Evolutionary conservation across 306 rosid species (phyloP).

Genomic region (Lathyrus aphaca): DNA sequence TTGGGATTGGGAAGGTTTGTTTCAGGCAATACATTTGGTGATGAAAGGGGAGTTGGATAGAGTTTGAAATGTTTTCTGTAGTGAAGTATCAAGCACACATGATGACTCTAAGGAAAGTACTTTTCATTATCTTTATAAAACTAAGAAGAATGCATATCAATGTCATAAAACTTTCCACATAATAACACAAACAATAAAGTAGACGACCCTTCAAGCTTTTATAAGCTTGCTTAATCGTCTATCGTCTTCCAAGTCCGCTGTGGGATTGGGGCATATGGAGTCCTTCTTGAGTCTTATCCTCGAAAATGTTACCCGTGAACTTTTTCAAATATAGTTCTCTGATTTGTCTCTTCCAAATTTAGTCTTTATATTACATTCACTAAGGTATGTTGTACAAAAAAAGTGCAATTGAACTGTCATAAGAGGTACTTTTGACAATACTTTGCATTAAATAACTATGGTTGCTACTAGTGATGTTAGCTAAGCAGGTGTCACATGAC

Average conservation of each 20-base stretch:
- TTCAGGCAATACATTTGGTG: neutral
- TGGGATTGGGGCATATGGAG: neutral
- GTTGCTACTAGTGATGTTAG: too few species aligned
- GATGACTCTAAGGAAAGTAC: neutral
- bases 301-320: too few species aligned
- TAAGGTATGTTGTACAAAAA: too few species aligned
- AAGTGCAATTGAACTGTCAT: too few species aligned
- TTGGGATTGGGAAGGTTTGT: neutral
- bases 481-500: too few species aligned
- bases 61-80: neutral
- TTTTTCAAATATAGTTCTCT: too few species aligned
- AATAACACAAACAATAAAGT: neutral
- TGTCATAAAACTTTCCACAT: neutral
- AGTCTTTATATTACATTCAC: too few species aligned
- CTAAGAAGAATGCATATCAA: neutral
- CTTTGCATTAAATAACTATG: too few species aligned
- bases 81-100: neutral
- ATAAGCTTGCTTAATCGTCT: neutral
- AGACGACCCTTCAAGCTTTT: neutral
- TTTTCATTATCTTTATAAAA: neutral
- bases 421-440: too few species aligned
- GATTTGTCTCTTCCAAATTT: too few species aligned
- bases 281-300: too few species aligned
- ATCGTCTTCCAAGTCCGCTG: neutral
- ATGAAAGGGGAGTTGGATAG: neutral